A percentile compares a stretch with the other conserved stretches of the same genome.
Conservation (phyloP, 2,329 filamentous ascomycete genomes). For the Trichothecium sympodiale region DNA sequence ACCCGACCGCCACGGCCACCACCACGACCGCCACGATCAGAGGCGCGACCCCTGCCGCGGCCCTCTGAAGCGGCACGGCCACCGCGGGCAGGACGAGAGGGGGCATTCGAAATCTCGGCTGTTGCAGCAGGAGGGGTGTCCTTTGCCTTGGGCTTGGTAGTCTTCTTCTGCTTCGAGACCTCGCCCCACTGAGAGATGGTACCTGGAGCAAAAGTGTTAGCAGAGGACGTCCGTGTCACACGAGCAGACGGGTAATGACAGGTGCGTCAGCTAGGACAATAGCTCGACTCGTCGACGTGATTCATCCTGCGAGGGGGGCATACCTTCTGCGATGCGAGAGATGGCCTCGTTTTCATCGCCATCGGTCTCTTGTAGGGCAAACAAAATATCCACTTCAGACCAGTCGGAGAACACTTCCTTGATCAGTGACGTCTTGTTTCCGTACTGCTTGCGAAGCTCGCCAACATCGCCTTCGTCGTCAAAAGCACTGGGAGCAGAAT, state of each 20-base stretch:
- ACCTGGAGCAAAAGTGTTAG: conserved; percentile 33
- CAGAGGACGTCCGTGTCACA: background rate
- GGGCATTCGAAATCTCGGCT: conserved; percentile 36
- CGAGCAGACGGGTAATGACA: background rate
- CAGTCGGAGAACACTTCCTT: conserved; percentile 92
- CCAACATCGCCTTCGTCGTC: conserved; percentile 85
- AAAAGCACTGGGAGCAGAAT: conserved; percentile 46
- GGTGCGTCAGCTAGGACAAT: background rate
- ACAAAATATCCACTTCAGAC: conserved; percentile 90
- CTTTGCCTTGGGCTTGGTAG: conserved; percentile 59
- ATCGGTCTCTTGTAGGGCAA: conserved; percentile 80
- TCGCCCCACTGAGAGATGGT: conserved; percentile 76
- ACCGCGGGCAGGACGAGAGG: conserved; percentile 44
- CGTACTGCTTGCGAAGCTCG: conserved; percentile 84
- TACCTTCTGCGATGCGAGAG: conserved; percentile 72
- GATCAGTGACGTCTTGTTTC: conserved; percentile 66
- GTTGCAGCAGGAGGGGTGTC: conserved; percentile 40
- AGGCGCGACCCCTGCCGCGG: conserved; percentile 50
- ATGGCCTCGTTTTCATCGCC: conserved; percentile 67
- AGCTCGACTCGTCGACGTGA: background rate
- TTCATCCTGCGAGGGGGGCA: conserved; percentile 9
- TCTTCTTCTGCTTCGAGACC: conserved; percentile 72
- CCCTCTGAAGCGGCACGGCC: conserved; percentile 51
- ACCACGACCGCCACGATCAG: conserved; percentile 49
- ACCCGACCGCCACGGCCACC: conserved; percentile 54